Base-by-base conservation (phyloP, 495 filamentous ascomycete genomes). In the Penicillium maclennaniae region DNA sequence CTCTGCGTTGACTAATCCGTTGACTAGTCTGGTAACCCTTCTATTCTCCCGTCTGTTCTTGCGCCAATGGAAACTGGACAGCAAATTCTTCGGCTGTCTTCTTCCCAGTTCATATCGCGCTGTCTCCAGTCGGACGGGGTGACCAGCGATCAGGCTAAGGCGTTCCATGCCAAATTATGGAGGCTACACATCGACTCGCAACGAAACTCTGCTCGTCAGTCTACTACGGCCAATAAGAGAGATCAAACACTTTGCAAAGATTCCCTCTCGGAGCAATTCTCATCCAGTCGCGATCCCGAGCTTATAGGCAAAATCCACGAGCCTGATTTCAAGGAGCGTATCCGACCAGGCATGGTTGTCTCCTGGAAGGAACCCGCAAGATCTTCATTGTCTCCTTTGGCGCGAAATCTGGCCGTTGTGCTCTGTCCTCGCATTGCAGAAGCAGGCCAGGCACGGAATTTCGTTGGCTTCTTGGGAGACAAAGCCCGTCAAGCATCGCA, bases 151-250 rank as follows among this genome's bases (percentile, higher is more conserved):
- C 55, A 53, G n/a, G 55, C 55, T 0, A 48, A 50, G 5, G 25
- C 41, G 0, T 58, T 58, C 31, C 31, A 50, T 15, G 44, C 42
- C 1, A 45, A 50, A 7, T 23, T 53, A 1, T 53, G 55, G 55
- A 20, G 20, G 6, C 25, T 58, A 23, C 55, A 58, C 21, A 39
- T 53, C 38, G 55, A 58, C 23, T 58, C 50, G 12, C 54, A 43
- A 27, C 38, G 34, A 5, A 23, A 19, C 9, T 37, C 45, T 7
- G 6, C 45, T 1, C 6, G 23, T 26, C 19, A 40, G 38, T 5
- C 9, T 40, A 9, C 38, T 1, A 12, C 31, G 31, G 3, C 9
- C 31, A 34, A 12, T 19, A 20, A 20, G 23, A 44, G 20, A 19
- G 38, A 19, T 19, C 19, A 10, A 16, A 40, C 8, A 10, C 38